Evolutionary conservation across 1,284 basidiomycete species (phyloP).

Genomic region (Cutaneotrichosporon cavernicola): DNA sequence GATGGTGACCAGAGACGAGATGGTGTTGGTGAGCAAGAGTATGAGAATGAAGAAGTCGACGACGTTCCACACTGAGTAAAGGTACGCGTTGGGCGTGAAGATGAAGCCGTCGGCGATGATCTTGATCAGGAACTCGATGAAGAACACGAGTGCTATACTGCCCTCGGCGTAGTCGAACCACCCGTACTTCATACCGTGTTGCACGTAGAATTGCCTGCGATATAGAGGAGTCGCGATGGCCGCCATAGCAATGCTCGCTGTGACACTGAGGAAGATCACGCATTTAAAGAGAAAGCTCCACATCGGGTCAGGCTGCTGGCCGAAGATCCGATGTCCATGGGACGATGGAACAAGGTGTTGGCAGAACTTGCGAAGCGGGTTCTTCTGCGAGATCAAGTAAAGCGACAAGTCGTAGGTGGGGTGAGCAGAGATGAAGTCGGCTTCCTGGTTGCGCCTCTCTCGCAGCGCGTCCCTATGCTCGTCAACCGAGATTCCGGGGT

Average conservation of each 20-base stretch:
- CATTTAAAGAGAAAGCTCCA: conserved; percentile 74
- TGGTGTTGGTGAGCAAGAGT: conserved; percentile 78
- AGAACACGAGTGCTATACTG: conserved; percentile 70
- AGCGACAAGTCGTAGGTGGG: conserved; percentile 88
- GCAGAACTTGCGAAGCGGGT: conserved; percentile 70
- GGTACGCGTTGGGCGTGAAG: conserved; percentile 91
- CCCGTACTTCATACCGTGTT: conserved; percentile 62
- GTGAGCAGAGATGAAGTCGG: conserved; percentile 84
- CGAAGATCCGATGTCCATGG: conserved; percentile 80
- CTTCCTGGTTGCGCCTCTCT: conserved; percentile 76
- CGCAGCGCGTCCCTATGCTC: conserved; percentile 60
- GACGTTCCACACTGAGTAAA: conserved; percentile 88
- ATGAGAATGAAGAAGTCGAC: conserved; percentile 84
- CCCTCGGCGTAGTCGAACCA: conserved; percentile 90
- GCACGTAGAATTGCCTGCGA: conserved; percentile 68
- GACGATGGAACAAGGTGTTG: conserved; percentile 82
- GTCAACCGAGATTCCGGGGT: conserved; percentile 37
- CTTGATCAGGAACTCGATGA: conserved; percentile 83
- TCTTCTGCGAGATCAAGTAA: conserved; percentile 84
- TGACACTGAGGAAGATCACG: conserved; percentile 71
- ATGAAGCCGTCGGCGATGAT: conserved; percentile 87
- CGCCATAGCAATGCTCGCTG: conserved; percentile 81
- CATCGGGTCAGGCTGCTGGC: conserved; percentile 64
- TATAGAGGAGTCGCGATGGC: conserved; percentile 83
- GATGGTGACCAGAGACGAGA: conserved; percentile 72